phyloP scores from a whole-genome alignment of 441 rosid genomes.

The Daphne laureola region DNA sequence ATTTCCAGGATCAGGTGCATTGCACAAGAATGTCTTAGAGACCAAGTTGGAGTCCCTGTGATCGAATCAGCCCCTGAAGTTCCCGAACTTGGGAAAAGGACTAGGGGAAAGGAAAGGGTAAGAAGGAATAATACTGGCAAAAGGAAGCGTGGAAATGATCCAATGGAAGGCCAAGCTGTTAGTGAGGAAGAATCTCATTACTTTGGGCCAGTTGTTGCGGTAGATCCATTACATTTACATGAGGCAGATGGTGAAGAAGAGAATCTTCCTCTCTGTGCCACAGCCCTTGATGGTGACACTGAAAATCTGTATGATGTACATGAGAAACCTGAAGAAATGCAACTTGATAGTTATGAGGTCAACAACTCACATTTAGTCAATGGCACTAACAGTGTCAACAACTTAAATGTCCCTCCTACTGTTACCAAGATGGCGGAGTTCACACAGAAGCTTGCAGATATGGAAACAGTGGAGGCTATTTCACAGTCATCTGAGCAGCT shows the following conservation, averaged over 20 bases:
- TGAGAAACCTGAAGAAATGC: conserved; percentile 35
- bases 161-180: conserved; percentile 53
- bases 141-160: conserved; percentile 62
- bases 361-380: conserved; percentile 17
- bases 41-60: conserved; percentile 61
- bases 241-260: conserved; percentile 26
- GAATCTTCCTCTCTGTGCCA: conserved; percentile 24
- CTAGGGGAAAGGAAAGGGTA: conserved; percentile 79
- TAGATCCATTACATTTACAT: conserved; percentile 39
- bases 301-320: conserved; percentile 31
- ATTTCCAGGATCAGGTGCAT: conserved; percentile 68
- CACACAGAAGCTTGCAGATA: conserved; percentile 6
- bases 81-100: conserved; percentile 65
- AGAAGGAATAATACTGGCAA: conserved; percentile 71
- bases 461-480: conserved; percentile 23
- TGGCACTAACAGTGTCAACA: conserved; percentile 27
- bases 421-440: conserved; percentile 21
- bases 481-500: conserved; percentile 24
- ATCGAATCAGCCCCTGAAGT: conserved; percentile 26
- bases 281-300: conserved; percentile 27
- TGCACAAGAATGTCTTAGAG: conserved; percentile 88
- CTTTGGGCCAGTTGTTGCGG: conserved; percentile 43
- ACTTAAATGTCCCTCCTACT: conserved; percentile 17
- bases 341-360: conserved; percentile 22
- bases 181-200: conserved; percentile 74